Base-by-base conservation (phyloP, 495 filamentous ascomycete species). In the Aspergillus affinis region DNA sequence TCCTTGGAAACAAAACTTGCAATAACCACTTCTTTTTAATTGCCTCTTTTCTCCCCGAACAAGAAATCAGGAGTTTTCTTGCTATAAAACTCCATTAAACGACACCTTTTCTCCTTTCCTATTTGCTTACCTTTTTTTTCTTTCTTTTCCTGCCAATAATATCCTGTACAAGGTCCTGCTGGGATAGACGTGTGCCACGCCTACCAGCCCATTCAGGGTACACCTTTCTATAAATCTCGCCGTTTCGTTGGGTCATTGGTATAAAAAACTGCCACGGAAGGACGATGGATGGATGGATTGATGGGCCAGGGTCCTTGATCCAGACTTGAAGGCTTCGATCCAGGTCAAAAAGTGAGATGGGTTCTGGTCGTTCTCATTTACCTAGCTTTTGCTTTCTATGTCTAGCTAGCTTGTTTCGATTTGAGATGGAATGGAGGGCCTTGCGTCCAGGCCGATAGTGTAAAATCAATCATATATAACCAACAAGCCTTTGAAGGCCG, bases 391-490 rank as follows among this genome's bases (percentile, higher is more conserved):
- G 23, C 17, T 19, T 27, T 19, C 21, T 18, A 48, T 48, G 21
- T 48, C 54, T 48, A 27, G n/a, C 45, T 18, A 45, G 36, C 15
- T 15, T 48, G 36, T 9, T 48, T 27, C 44, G 54, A 29, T 32
- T 41, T 41, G 45, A 45, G n/a, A 55, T 44, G n/a, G 23, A 41
- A 55, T 44, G 36, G 36, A 41, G 36, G 36, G 36, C 36, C 12
- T 17, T 55, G 54, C 54, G 36, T 30, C 44, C 48, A 50, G 51
- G 46, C n/a, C 19, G 57, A 30, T 44, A 55, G 45, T 60, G 45
- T 60, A 50, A 60, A 60, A 55, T 44, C 45, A 29, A 46, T n/a
- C 46, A 60, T 55, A 60, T 60, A 55, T 55, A 55, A 44, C 48
- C 49, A 60, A 55, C 49, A 60, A 26, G 23, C 13, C 44, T 12